Conservation (phyloP, 2,329 filamentous ascomycete genomes). For the Pyrenophora teres region DNA sequence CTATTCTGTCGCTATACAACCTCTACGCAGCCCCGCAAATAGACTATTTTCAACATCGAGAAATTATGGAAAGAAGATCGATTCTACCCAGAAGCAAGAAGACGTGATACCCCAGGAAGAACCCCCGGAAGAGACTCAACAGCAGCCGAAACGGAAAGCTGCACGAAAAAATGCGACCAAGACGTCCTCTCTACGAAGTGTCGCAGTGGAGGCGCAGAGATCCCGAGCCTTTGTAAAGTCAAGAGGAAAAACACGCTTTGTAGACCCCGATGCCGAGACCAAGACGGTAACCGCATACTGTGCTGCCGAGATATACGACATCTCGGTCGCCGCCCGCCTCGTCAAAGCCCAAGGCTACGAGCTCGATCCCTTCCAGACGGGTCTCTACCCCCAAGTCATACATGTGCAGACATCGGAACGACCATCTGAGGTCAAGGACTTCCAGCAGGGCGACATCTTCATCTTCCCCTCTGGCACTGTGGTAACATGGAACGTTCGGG, state of each 20-base stretch:
- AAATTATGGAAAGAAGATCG: slow-evolving; percentile 25
- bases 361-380: slow-evolving; percentile 66
- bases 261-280: slow-evolving; percentile 54
- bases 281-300: slow-evolving; percentile 67
- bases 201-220: slow-evolving; percentile 82
- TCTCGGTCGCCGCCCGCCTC: slow-evolving; percentile 61
- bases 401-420: slow-evolving; percentile 58
- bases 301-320: slow-evolving; percentile 69
- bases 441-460: slow-evolving; percentile 79
- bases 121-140: slow-evolving; percentile 9
- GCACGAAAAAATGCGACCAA: slow-evolving; percentile 39
- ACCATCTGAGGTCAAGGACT: slow-evolving; percentile 50
- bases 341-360: slow-evolving; percentile 63
- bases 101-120: slow-evolving; percentile 18
- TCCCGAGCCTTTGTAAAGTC: slow-evolving; percentile 60
- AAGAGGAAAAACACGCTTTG: slow-evolving; percentile 49
- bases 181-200: slow-evolving; percentile 72
- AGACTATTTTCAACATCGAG: slow-evolving; percentile 22
- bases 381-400: slow-evolving; percentile 67
- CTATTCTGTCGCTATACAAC: slow-evolving; percentile 8
- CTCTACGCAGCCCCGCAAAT: slow-evolving; percentile 10
- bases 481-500: slow-evolving; percentile 86
- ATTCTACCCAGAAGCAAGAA: slow-evolving; percentile 32
- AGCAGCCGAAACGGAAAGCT: slow-evolving; percentile 25
- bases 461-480: slow-evolving; percentile 94